Evolutionary conservation across 192 early-diverging fungal species (phyloP).

Genomic region (Backusella tuberculispora): DNA sequence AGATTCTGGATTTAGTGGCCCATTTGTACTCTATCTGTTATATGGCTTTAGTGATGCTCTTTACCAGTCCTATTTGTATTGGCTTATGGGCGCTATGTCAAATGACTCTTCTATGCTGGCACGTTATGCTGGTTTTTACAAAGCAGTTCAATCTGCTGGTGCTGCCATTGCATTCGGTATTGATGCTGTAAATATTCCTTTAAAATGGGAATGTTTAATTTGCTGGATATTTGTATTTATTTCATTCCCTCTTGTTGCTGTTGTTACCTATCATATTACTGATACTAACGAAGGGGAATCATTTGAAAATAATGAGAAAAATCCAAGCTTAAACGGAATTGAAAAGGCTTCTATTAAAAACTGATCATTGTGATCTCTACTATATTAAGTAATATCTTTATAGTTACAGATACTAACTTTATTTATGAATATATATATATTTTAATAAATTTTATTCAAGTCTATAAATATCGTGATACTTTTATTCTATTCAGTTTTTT

Average conservation of each 20-base stretch:
- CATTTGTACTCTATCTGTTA: conserved; percentile 65
- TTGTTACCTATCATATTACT: conserved; percentile 52
- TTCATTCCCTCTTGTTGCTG: conserved; percentile 52
- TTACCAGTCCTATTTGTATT: conserved; percentile 68
- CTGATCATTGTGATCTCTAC: not conserved
- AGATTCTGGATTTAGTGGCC: conserved; percentile 33
- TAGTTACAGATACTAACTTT: not conserved
- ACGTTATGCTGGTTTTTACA: conserved; percentile 86
- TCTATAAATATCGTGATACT: not conserved
- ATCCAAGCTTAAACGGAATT: not conserved
- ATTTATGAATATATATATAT: not conserved
- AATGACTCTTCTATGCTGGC: conserved; percentile 64
- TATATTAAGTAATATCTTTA: not conserved
- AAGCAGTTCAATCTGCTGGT: conserved; percentile 82
- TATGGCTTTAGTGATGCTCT: conserved; percentile 82
- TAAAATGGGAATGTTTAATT: conserved; percentile 42
- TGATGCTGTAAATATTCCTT: conserved; percentile 51
- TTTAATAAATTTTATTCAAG: not conserved
- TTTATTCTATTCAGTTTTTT: not conserved
- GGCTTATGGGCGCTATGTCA: conserved; percentile 44
- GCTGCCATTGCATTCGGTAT: conserved; percentile 78
- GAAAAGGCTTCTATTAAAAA: conserved; percentile 9
- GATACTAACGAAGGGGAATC: conserved; percentile 37
- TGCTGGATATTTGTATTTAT: conserved; percentile 60
- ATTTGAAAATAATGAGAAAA: not conserved